Base-by-base conservation (phyloP, 306 rosid genomes). In the Betula pendula region DNA sequence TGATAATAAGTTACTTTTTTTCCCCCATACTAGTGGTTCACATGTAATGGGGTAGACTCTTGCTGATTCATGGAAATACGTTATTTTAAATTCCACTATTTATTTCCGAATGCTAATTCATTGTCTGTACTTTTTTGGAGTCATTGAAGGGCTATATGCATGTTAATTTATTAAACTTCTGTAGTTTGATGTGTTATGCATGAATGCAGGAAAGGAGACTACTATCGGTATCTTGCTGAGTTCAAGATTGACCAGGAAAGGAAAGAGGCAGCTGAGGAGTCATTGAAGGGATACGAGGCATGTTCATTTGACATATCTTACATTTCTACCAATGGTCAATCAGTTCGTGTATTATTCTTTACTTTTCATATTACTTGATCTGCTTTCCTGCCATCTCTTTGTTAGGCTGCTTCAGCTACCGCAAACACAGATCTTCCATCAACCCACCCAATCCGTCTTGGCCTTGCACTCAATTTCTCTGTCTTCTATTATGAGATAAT, bases 381-480 rank as follows among this genome's bases (percentile, higher is more conserved):
- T 79, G 70, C 50, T 35, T 62, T 49, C 20, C 48, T 75, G 42
- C 66, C 67, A 67, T 78, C 55, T 72, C 24, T 63, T 17, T 51
- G 20, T 76, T 68, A 94, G 98, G 90, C 92, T 79, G 98, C 98
- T 74, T 89, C 95, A 67, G 89, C 85, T 49, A 89, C 95, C 29
- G 98, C 98, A 48, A 92, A 84, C 87, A 85, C 93, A 43, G 98
- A 94, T 81, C 97, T 94, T 65, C 95, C 93, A 71, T 90, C 98
- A 42, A 94, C 97, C 65, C 98, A 94, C 79, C 97, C 98, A 13
- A 94, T 94, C 70, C 96, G 97, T 82, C 98, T 94, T 71, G 98
- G 98, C 49, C 95, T 94, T 71, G 98, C 98, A 29, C 98, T 94
- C 87, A 94, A 94, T 82, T 92, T 94, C 80, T 94, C 98, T 79